A percentile compares a stretch with the other conserved stretches of the same genome.
These are phyloP conservation scores for Xylariaceae sp. DNA, from an alignment of 2,329 filamentous ascomycete species.

Conservation along the genomic window DNA sequence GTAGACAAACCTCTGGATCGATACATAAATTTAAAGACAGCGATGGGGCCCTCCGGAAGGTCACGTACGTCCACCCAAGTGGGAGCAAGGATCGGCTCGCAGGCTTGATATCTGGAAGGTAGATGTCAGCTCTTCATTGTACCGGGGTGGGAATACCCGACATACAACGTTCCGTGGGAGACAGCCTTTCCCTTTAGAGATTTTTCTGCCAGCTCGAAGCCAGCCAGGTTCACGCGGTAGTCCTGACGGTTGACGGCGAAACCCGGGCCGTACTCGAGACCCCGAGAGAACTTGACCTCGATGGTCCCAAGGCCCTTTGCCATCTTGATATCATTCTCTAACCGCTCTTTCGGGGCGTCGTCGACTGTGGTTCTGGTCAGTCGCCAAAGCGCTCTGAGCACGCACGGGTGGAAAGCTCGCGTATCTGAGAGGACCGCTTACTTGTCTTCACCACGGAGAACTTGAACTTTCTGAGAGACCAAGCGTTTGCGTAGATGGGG, in stretches of 20 bases:
- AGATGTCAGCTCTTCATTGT: conserved; percentile 1
- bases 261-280: conserved; percentile 1
- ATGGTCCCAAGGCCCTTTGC: conserved; percentile 26
- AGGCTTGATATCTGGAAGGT: conserved; percentile 13
- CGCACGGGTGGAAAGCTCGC: too few species aligned
- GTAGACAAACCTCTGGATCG: conserved; percentile 25
- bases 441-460: conserved; percentile 27
- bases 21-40: conserved; percentile 30
- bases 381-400: too few species aligned
- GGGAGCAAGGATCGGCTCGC: not conserved
- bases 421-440: conserved; percentile 8
- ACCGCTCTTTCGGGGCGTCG: conserved; percentile 19
- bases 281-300: conserved; percentile 19
- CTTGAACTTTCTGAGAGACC: conserved; percentile 18
- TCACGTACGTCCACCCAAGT: not conserved
- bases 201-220: conserved; percentile 29
- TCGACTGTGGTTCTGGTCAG: conserved; percentile 18
- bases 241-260: not conserved
- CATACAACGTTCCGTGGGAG: conserved; percentile 31
- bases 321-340: conserved; percentile 22
- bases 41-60: conserved; percentile 21
- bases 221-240: not conserved
- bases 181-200: conserved; percentile 31
- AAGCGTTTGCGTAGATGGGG: not conserved
- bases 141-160: not conserved